Percentiles rank a stretch among this genome's conserved stretches.
These are phyloP conservation scores for Litsea cubeba DNA, from an alignment of 164 flowering plant genomes.

Conservation along the genomic window DNA sequence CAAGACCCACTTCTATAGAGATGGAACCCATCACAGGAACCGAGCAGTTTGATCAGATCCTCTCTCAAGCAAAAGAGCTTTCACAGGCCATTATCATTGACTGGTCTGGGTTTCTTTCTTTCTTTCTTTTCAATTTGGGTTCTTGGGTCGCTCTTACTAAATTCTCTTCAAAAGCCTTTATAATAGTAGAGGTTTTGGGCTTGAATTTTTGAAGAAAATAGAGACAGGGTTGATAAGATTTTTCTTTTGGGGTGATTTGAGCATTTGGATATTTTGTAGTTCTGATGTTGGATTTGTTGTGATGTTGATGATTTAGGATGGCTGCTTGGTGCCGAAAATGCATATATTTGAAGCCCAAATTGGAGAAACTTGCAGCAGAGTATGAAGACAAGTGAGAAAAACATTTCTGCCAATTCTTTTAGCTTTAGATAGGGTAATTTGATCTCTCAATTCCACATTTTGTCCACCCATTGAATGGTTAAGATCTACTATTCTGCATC, in stretches of 20 bases:
- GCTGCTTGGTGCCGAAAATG: constrained; percentile 95
- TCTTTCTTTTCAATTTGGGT: constrained; percentile 2
- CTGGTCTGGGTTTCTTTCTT: constrained; percentile 40
- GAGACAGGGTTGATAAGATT: not conserved
- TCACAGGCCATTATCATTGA: constrained; percentile 73
- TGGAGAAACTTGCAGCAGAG: constrained; percentile 94
- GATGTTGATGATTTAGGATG: constrained; percentile 48
- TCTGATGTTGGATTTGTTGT: not conserved
- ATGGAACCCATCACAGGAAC: constrained; percentile 61
- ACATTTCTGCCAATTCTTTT: not conserved
- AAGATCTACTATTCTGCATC: too few species aligned
- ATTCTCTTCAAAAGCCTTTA: not conserved
- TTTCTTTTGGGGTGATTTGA: not conserved
- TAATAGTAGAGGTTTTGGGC: not conserved
- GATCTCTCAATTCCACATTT: too few species aligned
- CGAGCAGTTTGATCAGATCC: constrained; percentile 67
- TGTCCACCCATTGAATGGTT: too few species aligned
- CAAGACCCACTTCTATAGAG: constrained; percentile 49
- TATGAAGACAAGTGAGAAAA: constrained; percentile 51
- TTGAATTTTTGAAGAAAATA: not conserved
- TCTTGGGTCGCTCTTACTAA: not conserved
- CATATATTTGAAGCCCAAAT: constrained; percentile 90
- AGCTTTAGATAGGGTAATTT: not conserved
- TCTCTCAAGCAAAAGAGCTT: constrained; percentile 44
- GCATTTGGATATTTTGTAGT: not conserved